phyloP scores from a whole-genome alignment of 148 eudicot species.

The Gaultheria prostrata region DNA sequence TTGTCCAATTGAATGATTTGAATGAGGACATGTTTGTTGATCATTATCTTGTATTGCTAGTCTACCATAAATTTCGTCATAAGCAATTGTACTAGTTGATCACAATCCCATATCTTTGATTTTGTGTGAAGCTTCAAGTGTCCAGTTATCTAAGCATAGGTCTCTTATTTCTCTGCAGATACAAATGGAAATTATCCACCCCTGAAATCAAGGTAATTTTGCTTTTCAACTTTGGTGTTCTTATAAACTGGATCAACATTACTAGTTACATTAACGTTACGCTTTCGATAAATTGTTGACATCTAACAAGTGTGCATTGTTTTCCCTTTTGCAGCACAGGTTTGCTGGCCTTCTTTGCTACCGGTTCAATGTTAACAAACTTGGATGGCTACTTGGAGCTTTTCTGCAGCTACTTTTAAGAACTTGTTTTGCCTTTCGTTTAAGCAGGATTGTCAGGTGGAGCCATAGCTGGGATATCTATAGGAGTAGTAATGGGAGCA shows the following conservation, averaged over 20 bases:
- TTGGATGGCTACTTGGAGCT: background rate
- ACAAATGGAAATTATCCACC: conserved; percentile 14
- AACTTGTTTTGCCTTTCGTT: background rate
- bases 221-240: background rate
- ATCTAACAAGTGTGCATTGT: background rate
- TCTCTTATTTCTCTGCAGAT: conserved; percentile 12
- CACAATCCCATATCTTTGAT: too few species aligned
- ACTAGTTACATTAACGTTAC: background rate
- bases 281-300: background rate
- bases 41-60: too few species aligned
- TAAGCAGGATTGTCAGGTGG: conserved; percentile 18
- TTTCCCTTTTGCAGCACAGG: conserved; percentile 47
- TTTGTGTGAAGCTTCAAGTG: background rate
- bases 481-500: conserved; percentile 16
- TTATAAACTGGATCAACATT: background rate
- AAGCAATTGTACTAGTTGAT: background rate
- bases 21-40: too few species aligned
- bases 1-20: too few species aligned
- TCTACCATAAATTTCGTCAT: background rate
- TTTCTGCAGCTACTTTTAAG: conserved; percentile 14
- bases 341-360: conserved; percentile 25
- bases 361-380: conserved; percentile 15
- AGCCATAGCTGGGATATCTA: conserved; percentile 21
- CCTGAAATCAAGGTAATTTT: conserved; percentile 12
- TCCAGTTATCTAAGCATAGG: background rate